A percentile compares a stretch with the other conserved stretches of the same genome.
Evolutionary conservation across 2,329 filamentous ascomycete species (phyloP).

Genomic region (Volutella citrinella): DNA sequence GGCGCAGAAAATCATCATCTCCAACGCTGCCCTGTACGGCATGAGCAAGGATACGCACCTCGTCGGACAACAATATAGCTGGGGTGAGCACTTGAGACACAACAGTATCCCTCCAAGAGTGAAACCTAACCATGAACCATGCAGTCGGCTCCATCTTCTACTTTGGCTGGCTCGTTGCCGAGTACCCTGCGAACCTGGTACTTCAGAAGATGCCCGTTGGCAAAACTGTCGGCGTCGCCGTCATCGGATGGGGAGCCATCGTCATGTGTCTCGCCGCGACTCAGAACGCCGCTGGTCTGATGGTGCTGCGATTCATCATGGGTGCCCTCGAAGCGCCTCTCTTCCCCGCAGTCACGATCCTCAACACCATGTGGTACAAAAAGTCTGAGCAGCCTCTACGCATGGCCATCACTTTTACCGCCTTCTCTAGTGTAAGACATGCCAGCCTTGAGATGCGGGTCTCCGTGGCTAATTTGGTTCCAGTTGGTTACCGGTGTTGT

Average conservation of each 20-base stretch:
- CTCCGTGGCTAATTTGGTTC: background rate
- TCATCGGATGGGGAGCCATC: conserved; percentile 27
- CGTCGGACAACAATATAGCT: conserved; percentile 10
- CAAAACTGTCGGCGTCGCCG: background rate
- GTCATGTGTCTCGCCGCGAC: conserved; percentile 39
- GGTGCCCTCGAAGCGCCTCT: conserved; percentile 19
- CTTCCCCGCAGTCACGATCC: conserved; percentile 3
- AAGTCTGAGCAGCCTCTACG: conserved; percentile 11
- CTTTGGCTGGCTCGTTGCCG: conserved; percentile 9
- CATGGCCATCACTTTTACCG: conserved; percentile 2
- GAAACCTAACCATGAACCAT: background rate
- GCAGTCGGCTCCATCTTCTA: conserved; percentile 12
- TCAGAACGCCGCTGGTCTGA: conserved; percentile 25
- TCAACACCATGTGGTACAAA: conserved; percentile 8
- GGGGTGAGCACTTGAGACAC: conserved; percentile 5
- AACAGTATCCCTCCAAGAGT: background rate
- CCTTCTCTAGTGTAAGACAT: conserved; percentile 8
- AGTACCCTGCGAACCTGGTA: conserved; percentile 3
- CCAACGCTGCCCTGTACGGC: conserved; percentile 12
- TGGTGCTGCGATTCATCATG: conserved; percentile 23
- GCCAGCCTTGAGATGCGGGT: background rate
- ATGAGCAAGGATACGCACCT: conserved; percentile 8
- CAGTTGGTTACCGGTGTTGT: conserved; percentile 22
- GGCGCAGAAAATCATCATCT: conserved; percentile 11
- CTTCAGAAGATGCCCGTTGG: conserved; percentile 7